phyloP scores from a whole-genome alignment of 179 eudicot species.

The Drosera spatulata region DNA sequence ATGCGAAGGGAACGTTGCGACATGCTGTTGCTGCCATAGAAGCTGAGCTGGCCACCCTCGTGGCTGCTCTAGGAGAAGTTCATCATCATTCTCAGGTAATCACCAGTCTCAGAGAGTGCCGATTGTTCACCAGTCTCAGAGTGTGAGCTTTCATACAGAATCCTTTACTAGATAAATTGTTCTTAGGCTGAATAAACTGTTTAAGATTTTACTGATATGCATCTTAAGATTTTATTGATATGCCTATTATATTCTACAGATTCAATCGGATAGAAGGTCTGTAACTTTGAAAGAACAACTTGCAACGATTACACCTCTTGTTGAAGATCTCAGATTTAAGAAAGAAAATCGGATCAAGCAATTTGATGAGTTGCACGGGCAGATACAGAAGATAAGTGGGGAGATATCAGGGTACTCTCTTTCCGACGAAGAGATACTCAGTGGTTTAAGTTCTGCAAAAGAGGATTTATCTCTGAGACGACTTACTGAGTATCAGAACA shows the following conservation, averaged over 20 bases:
- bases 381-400: conserved; percentile 37
- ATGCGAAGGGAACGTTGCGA: conserved; percentile 46
- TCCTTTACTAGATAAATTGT: not conserved
- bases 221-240: not conserved
- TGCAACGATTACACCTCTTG: conserved; percentile 37
- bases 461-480: conserved; percentile 52
- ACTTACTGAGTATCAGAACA: conserved; percentile 42
- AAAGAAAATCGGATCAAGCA: conserved; percentile 50
- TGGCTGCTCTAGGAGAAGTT: conserved; percentile 58
- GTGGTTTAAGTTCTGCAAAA: conserved; percentile 30
- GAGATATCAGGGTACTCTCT: conserved; percentile 48
- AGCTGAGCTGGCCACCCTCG: conserved; percentile 61
- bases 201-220: too few relatives aligned
- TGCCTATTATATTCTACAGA: conserved; percentile 15
- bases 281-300: conserved; percentile 46
- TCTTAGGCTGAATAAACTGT: not conserved
- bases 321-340: conserved; percentile 39
- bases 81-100: conserved; percentile 42
- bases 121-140: too few relatives aligned
- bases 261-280: conserved; percentile 27
- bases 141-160: too few relatives aligned
- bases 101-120: not conserved
- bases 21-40: conserved; percentile 55
- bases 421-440: conserved; percentile 14
- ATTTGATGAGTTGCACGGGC: conserved; percentile 46